Evolutionary conservation across 768 basidiomycete genomes (phyloP), one percentile per base, ranked within the genome.

Genomic region (Cyclocybe cylindracea): DNA sequence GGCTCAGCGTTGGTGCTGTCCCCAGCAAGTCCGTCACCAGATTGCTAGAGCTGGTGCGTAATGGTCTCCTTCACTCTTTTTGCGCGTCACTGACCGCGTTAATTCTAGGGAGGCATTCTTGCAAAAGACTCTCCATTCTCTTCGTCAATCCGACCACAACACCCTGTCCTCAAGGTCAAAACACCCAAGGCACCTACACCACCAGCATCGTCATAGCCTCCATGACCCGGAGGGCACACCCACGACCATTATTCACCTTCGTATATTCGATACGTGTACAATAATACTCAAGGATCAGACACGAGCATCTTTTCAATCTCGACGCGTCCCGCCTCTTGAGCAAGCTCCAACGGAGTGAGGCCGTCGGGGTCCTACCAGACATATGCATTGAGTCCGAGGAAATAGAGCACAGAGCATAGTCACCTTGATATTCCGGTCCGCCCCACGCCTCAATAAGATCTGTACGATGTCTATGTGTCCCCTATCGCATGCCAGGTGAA

Each of bases 401-500:
- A 16, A 33, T 31, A 41, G 2, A 38, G 5, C 13, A 16, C 37
- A 14, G 52, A 53, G 40, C 57, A 39, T 55, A 37, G 37, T 57
- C 43, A 91, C 94, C 79, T 87, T 85, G 39, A 89, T 69, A 32
- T 68, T 67, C 39, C 61, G 66, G 59, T 92, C 82, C 5, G 87
- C 93, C 4, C 90, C 91, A 45, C 74, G 71, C 16, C 73, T 59
- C 14, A 94, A 63, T 37, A 97, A 68, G 4, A 84, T 50, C 56
- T 76, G 69, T 2, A 89, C 87, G 2, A 81, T 70, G 0, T 75
- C 72, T 6, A 73, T 48, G 60, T 84, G 77, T 1, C 94, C 94
- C 61, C 94, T 76, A 66, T 97, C 94, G 24, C 86, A 83, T 4
- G 94, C 94, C 0, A 95, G 76, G 60, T 97, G 94, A 14, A 97